Conservation (phyloP, 2,329 filamentous ascomycete genomes). For the Albifimbria verrucaria region DNA sequence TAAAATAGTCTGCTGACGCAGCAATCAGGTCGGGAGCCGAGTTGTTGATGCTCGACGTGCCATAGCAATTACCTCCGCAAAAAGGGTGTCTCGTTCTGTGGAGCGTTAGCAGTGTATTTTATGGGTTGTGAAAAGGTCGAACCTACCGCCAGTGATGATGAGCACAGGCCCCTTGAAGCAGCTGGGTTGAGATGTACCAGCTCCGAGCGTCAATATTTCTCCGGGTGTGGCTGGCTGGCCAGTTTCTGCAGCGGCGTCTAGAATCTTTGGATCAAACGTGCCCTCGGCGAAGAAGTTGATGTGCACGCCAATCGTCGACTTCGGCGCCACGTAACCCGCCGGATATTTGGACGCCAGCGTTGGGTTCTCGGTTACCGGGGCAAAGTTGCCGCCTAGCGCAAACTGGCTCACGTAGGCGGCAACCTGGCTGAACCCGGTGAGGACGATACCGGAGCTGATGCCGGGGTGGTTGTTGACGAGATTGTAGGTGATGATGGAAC, state of each 20-base stretch:
- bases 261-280: constrained; percentile 52
- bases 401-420: constrained; percentile 40
- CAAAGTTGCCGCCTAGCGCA: constrained; percentile 42
- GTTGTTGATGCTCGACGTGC: constrained; percentile 33
- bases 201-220: constrained; percentile 55
- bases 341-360: constrained; percentile 29
- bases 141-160: constrained; percentile 53
- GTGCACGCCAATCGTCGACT: constrained; percentile 45
- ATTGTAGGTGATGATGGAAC: constrained; percentile 54
- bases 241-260: constrained; percentile 39
- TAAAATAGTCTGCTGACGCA: constrained; percentile 37
- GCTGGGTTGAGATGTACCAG: constrained; percentile 27
- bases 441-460: constrained; percentile 53
- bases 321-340: constrained; percentile 51
- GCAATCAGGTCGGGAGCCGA: constrained; percentile 40
- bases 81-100: constrained; percentile 47
- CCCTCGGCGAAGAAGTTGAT: constrained; percentile 50
- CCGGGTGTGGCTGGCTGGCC: constrained; percentile 57
- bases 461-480: constrained; percentile 49
- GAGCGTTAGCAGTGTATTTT: background rate
- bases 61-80: constrained; percentile 59
- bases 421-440: constrained; percentile 58
- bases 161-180: constrained; percentile 52
- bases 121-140: background rate
- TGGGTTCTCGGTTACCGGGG: constrained; percentile 34